phyloP scores from a whole-genome alignment of 345 rosid species.

The Firmiana major region DNA sequence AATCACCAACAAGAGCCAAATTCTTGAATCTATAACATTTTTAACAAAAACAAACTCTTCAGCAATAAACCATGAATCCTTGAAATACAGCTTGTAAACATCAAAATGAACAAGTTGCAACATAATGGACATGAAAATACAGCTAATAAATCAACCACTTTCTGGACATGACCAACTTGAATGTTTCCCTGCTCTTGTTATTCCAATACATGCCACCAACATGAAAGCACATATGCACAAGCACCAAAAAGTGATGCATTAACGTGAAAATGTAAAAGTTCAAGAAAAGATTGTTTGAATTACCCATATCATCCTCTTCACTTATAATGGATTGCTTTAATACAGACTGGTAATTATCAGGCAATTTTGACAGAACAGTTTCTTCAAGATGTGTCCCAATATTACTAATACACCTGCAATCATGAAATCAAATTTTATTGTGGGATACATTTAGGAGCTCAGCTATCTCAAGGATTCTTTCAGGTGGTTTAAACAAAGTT shows the following conservation, averaged over 20 bases:
- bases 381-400: constrained; percentile 57
- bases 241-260: neutral
- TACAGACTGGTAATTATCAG: constrained; percentile 66
- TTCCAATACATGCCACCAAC: neutral
- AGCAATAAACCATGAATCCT: neutral
- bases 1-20: neutral
- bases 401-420: constrained; percentile 46
- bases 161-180: neutral
- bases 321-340: constrained; percentile 72
- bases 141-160: neutral
- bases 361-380: constrained; percentile 60
- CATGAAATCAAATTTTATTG: neutral
- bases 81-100: neutral
- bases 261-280: neutral
- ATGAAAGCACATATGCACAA: neutral
- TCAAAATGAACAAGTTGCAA: neutral
- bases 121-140: neutral
- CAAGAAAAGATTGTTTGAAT: neutral
- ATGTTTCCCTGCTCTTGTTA: neutral
- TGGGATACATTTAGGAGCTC: neutral
- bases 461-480: neutral
- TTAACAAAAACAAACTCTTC: neutral
- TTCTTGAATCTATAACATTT: neutral
- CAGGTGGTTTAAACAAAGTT: neutral
- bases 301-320: constrained; percentile 88